Percentiles rank a stretch among this genome's conserved stretches.
phyloP scores from a whole-genome alignment of 441 rosid species.

The Adansonia gregorii region DNA sequence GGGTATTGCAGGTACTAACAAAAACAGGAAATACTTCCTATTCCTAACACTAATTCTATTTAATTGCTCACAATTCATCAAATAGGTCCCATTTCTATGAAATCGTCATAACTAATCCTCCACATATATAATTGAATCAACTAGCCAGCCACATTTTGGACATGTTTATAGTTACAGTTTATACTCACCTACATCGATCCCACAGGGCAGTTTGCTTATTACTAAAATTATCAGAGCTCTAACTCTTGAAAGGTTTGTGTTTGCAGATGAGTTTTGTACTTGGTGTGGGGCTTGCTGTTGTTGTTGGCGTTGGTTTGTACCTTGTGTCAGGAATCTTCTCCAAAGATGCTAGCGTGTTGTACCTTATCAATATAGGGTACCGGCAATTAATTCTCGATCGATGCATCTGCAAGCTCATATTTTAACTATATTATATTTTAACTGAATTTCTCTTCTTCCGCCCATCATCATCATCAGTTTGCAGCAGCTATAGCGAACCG shows the following conservation, averaged over 20 bases:
- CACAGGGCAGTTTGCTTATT: too few relatives aligned
- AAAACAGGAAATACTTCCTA: neutral
- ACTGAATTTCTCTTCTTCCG: too few relatives aligned
- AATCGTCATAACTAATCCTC: too few relatives aligned
- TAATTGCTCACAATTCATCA: neutral
- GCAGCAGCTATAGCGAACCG: conserved; percentile 77
- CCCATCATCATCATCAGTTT: conserved; percentile 46
- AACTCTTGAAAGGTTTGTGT: conserved; percentile 12
- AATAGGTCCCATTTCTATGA: neutral
- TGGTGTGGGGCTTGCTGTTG: conserved; percentile 59
- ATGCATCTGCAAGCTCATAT: neutral
- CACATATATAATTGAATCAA: too few relatives aligned
- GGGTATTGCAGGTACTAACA: conserved; percentile 59
- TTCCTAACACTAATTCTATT: neutral
- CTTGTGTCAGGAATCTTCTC: conserved; percentile 65
- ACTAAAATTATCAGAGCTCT: too few relatives aligned
- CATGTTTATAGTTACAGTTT: neutral
- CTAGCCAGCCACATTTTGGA: neutral
- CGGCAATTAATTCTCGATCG: neutral
- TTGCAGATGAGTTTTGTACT: conserved; percentile 64
- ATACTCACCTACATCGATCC: neutral
- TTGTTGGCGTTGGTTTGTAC: conserved; percentile 60
- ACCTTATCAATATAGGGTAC: conserved; percentile 48
- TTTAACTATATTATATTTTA: neutral
- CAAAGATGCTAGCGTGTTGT: conserved; percentile 53